Conservation (phyloP, 2,329 filamentous ascomycete genomes). For the Aspergillus thermomutatus region DNA sequence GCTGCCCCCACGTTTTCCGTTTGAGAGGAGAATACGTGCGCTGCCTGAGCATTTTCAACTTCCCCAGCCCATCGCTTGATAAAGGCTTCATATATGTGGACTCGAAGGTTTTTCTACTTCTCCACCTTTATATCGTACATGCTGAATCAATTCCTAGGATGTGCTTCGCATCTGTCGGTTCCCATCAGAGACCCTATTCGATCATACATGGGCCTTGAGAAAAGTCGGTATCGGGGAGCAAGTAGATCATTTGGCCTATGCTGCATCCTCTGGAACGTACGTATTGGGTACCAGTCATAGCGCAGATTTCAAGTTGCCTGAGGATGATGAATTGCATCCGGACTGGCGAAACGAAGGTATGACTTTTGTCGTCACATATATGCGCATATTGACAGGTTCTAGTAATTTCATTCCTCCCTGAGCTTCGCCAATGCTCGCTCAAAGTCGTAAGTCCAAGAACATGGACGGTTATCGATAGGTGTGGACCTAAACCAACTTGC, state of each 20-base stretch:
- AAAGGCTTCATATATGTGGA: slow-evolving; percentile 82
- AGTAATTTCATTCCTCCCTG: slow-evolving; percentile 60
- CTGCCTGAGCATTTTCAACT: slow-evolving; percentile 73
- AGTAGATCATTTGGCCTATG: slow-evolving; percentile 71
- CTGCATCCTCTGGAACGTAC: slow-evolving; percentile 70
- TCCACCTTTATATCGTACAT: background rate
- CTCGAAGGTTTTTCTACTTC: slow-evolving; percentile 41
- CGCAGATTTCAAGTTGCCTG: slow-evolving; percentile 76
- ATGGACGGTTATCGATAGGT: slow-evolving; percentile 74
- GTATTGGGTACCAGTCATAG: slow-evolving; percentile 66
- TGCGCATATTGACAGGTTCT: slow-evolving; percentile 11
- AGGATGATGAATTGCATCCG: slow-evolving; percentile 77
- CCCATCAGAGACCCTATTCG: slow-evolving; percentile 64
- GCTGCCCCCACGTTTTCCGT: slow-evolving; percentile 69
- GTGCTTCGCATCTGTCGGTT: slow-evolving; percentile 71
- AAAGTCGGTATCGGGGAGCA: slow-evolving; percentile 70
- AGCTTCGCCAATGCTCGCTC: slow-evolving; percentile 66
- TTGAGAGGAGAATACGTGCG: slow-evolving; percentile 67
- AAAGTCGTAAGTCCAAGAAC: slow-evolving; percentile 75
- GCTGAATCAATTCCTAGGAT: slow-evolving; percentile 45
- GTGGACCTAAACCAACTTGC: slow-evolving; percentile 12
- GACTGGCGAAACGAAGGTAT: slow-evolving; percentile 74
- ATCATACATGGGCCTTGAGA: slow-evolving; percentile 71
- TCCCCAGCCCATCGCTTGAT: slow-evolving; percentile 61
- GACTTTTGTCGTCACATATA: background rate